Evolutionary conservation across 2,329 filamentous ascomycete genomes (phyloP), one percentile per base, ranked within the genome.

Genomic region (Cladophialophora carrionii): DNA sequence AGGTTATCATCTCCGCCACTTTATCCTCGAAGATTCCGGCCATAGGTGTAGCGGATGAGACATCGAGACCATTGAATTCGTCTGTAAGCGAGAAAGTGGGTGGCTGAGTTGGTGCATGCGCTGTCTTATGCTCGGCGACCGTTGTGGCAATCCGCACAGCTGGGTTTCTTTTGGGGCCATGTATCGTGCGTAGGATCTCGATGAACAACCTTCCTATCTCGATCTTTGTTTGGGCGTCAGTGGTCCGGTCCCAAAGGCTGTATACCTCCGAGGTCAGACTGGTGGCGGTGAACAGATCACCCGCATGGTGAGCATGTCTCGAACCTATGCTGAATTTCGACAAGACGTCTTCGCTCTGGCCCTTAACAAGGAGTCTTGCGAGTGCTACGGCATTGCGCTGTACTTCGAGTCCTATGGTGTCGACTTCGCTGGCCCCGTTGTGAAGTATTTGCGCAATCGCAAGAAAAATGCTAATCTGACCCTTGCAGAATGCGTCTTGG

Each of bases 351-450:
- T 56, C 60, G 4, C 48, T 2, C 8, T 60, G 59, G 0, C 63
- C 66, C 59, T 68, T 68, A 59, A 70, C 52, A 24, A 70, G 17
- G 22, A 70, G 53, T 10, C 68, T 58, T 9, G 61, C 53, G 5
- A 70, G 60, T 7, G 41, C 32, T 9, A 68, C 26, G 2, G 60
- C 51, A 41, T 67, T 37, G 26, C 66, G 59, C 43, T 67, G 64
- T 8, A 68, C 57, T n/a, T 68, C 51, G n/a, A 61, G 57, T 8
- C 57, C 43, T 3, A 34, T 24, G 17, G 57, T 34, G 43, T 66
- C 52, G 12, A 61, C 51, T 10, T 61, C n/a, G 59, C 59, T 57
- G 3, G 49, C 53, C 10, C 61, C 52, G 4, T 55, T 49, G 20
- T 29, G n/a, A 2, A 70, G 61, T 12, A 68, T 26, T 43, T 49